These are phyloP conservation scores for Xylaria venustula DNA, from an alignment of 495 filamentous ascomycete species.

Conservation along the genomic window DNA sequence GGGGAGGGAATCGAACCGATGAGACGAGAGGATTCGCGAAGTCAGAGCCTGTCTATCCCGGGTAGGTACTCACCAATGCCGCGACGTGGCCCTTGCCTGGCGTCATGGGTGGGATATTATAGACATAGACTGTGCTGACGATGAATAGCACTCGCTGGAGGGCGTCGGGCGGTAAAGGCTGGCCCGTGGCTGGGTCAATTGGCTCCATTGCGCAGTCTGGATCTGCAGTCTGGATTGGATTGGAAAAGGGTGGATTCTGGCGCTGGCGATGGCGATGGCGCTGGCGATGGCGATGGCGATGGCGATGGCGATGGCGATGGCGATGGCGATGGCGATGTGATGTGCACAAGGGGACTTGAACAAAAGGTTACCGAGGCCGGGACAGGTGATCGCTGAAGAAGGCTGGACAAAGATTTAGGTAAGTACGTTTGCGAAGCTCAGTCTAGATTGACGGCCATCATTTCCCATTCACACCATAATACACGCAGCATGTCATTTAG, in stretches of 20 bases:
- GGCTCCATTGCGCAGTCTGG: constrained; percentile 32
- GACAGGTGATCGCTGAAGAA: constrained; percentile 4
- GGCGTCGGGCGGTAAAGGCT: constrained; percentile 59
- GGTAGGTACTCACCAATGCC: constrained; percentile 30
- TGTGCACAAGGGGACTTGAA: background rate
- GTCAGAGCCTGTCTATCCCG: no score
- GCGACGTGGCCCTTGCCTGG: constrained; percentile 73
- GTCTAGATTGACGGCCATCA: background rate
- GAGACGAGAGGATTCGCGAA: no score
- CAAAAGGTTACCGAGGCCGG: background rate
- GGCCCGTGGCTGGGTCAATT: constrained; percentile 59
- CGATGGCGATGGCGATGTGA: no score
- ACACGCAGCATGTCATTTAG: background rate
- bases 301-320: no score
- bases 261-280: no score
- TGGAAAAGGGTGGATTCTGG: background rate
- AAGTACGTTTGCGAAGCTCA: background rate
- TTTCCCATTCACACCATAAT: constrained; percentile 4
- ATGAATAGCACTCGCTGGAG: constrained; percentile 80
- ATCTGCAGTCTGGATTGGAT: background rate
- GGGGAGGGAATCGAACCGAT: background rate
- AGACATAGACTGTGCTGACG: constrained; percentile 68
- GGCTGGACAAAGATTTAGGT: background rate
- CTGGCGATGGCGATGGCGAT: no score
- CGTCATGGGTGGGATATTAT: constrained; percentile 71